Base-by-base conservation (phyloP, 1,284 basidiomycete genomes). In the Trametes sp. region DNA sequence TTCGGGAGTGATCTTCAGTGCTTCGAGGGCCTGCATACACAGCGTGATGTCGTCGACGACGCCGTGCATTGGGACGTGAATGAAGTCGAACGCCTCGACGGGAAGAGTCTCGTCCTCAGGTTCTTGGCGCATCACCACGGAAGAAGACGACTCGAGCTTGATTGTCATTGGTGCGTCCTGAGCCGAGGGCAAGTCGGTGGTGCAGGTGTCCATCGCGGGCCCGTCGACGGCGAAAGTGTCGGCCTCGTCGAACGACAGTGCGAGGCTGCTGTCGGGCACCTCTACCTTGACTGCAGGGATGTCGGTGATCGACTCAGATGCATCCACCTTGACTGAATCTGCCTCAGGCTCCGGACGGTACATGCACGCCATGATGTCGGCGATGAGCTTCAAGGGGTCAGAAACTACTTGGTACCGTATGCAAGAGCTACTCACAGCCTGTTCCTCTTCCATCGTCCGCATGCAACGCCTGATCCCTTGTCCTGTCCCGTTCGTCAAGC, bases 311-410 rank as follows among this genome's bases (percentile, higher is more conserved):
- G 11, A 13, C 35, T 36, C 16, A 14, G 35, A n/a, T n/a, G n/a
- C n/a, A n/a, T n/a, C n/a, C n/a, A n/a, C n/a, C n/a, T n/a, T n/a
- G n/a, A n/a, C n/a, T n/a, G n/a, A n/a, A n/a, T n/a, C n/a, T n/a
- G 4, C 7, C 16, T 41, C 38, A 6, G 38, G 38, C 16, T 3
- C 14, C 6, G 24, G 45, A 7, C 6, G 11, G 24, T 13, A 28
- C 48, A 50, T 54, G 53, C 14, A 54, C 14, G n/a, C 42, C 26
- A 26, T 11, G n/a, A 54, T 54, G n/a, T 54, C 53, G 38, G 38
- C 38, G 19, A 41, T 19, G 16, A 19, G 38, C 38, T 41, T 16
- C 38, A 19, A 41, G 8, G 14, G 38, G 38, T 41, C 38, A 41
- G 38, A 41, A 41, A 41, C 5, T 19, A 19, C 16, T 36, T 14